phyloP scores from a whole-genome alignment of 129 eudicot genomes.

The Lactuca saligna region DNA sequence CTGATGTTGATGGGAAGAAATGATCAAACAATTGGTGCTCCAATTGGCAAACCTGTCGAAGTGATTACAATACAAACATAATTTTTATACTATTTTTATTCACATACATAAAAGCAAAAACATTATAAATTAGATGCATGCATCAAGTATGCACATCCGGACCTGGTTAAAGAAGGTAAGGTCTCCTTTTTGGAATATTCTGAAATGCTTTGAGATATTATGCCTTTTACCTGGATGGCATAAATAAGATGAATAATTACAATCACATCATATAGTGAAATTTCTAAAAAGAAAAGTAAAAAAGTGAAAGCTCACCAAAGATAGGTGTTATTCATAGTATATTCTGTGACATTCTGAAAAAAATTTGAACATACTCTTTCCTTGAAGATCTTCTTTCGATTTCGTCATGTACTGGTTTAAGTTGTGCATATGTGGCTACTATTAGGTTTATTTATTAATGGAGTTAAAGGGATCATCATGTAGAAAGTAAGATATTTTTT shows the following conservation, averaged over 20 bases:
- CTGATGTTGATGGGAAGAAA: slow-evolving; percentile 91
- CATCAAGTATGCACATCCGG: slow-evolving; percentile 93
- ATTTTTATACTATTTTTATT: neutral
- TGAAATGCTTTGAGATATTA: slow-evolving; percentile 82
- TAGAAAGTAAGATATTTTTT: slow-evolving; percentile 7
- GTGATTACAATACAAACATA: slow-evolving; percentile 1
- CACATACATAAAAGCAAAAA: neutral
- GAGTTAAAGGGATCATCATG: slow-evolving; percentile 1
- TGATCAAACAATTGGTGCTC: slow-evolving; percentile 95
- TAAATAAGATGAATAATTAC: slow-evolving; percentile 16
- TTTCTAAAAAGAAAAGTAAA: neutral
- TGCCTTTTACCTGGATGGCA: slow-evolving; percentile 65
- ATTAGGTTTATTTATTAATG: slow-evolving; percentile 17
- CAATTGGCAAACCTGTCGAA: slow-evolving; percentile 82
- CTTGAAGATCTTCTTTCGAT: slow-evolving; percentile 87
- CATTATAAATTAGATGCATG: slow-evolving; percentile 40
- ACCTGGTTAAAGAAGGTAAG: slow-evolving; percentile 88
- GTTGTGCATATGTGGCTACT: slow-evolving; percentile 39
- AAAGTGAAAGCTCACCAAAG: slow-evolving; percentile 54
- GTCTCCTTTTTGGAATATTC: slow-evolving; percentile 84
- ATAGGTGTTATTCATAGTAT: slow-evolving; percentile 92
- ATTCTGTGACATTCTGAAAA: slow-evolving; percentile 93
- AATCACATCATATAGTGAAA: slow-evolving; percentile 8
- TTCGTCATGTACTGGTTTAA: slow-evolving; percentile 93
- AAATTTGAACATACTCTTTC: slow-evolving; percentile 85